These are phyloP conservation scores for Pharus latifolius DNA, from an alignment of 176 grass and related monocot genomes.

Conservation along the genomic window DNA sequence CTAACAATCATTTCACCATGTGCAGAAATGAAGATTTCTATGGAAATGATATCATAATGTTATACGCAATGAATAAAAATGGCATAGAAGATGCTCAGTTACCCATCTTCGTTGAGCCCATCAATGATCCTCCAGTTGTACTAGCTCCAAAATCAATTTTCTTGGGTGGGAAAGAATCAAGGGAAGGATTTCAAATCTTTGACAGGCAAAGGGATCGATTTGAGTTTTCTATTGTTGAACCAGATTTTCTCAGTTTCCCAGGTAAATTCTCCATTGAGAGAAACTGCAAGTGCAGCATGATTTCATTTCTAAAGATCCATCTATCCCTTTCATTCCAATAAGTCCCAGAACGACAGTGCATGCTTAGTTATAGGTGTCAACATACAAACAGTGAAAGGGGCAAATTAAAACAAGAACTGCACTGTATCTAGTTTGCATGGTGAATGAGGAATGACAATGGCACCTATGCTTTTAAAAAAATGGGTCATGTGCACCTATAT, in stretches of 20 bases:
- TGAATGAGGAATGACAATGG: neutral
- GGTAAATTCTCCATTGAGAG: conserved; percentile 13
- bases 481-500: no score
- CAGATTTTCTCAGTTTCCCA: conserved; percentile 55
- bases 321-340: no score
- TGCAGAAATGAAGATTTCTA: conserved; percentile 71
- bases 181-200: conserved; percentile 47
- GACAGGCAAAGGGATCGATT: conserved; percentile 51
- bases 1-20: conserved; percentile 5
- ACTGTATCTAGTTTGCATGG: neutral
- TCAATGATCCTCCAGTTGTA: conserved; percentile 72
- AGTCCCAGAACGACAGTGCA: no score
- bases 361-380: no score
- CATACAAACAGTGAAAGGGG: no score
- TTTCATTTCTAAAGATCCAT: neutral
- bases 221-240: conserved; percentile 52
- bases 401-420: no score
- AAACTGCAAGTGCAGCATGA: neutral
- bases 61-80: conserved; percentile 41
- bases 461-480: no score
- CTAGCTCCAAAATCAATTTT: conserved; percentile 54
- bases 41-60: conserved; percentile 49
- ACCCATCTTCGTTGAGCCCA: conserved; percentile 43
- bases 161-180: conserved; percentile 38
- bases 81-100: conserved; percentile 34